Conservation (phyloP, 805 yeast genomes). For the Metschnikowia picachoensis region DNA sequence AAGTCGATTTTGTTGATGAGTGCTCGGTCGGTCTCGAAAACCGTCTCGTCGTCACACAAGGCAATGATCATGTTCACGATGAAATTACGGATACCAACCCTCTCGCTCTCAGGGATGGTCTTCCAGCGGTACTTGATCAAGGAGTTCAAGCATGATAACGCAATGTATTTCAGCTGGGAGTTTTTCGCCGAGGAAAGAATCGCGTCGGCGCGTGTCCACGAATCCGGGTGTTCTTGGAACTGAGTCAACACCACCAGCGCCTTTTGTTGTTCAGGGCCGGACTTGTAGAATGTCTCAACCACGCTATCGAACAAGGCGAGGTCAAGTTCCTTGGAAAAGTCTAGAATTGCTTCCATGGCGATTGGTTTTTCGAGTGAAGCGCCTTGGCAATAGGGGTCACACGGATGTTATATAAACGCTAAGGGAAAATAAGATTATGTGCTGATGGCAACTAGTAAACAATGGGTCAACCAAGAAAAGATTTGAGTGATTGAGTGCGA, state of each 20-base stretch:
- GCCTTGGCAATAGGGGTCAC: neutral
- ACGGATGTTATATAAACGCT: no score
- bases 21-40: conserved; percentile 69
- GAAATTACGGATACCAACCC: conserved; percentile 90
- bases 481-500: conserved; percentile 4
- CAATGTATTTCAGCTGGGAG: conserved; percentile 89
- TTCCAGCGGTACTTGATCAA: conserved; percentile 93
- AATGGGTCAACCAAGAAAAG: conserved; percentile 2
- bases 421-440: neutral
- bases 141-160: conserved; percentile 83
- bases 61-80: conserved; percentile 90
- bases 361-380: neutral
- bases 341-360: conserved; percentile 80
- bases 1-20: conserved; percentile 90
- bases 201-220: conserved; percentile 93
- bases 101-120: conserved; percentile 80
- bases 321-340: conserved; percentile 81
- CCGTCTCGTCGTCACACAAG: conserved; percentile 77
- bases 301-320: conserved; percentile 74
- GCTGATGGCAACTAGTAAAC: conserved; percentile 1
- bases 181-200: conserved; percentile 74
- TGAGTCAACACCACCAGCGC: conserved; percentile 71
- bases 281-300: conserved; percentile 76
- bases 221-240: conserved; percentile 91
- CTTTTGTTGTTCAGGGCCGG: conserved; percentile 61